A percentile compares a stretch with the other conserved stretches of the same genome.
Conservation (phyloP, 495 filamentous ascomycete genomes). For the Podospora anserina region DNA sequence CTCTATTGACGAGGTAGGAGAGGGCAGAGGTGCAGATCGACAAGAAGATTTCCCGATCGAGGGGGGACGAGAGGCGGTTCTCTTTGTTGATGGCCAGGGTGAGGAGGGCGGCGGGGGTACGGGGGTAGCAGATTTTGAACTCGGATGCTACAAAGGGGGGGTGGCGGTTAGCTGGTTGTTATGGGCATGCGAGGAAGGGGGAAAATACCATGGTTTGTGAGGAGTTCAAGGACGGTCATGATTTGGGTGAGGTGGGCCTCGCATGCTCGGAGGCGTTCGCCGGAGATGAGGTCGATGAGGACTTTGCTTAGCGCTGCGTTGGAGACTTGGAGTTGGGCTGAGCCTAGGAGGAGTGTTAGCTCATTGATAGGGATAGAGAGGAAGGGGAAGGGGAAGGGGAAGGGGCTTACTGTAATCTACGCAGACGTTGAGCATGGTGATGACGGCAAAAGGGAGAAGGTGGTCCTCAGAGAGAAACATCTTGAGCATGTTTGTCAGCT, state of each 20-base stretch:
- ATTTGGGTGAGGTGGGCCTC: slow-evolving; percentile 37
- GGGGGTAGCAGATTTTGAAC: slow-evolving; percentile 31
- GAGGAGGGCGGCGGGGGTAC: slow-evolving; percentile 37
- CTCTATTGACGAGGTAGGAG: slow-evolving; percentile 42
- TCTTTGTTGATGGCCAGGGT: slow-evolving; percentile 26
- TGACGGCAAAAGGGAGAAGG: slow-evolving; percentile 55
- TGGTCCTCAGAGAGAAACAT: slow-evolving; percentile 50
- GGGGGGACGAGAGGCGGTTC: slow-evolving; percentile 4
- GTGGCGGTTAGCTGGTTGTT: background rate
- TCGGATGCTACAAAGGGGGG: slow-evolving; percentile 32
- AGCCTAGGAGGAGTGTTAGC: slow-evolving; percentile 33
- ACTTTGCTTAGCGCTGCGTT: slow-evolving; percentile 39
- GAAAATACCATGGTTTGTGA: slow-evolving; percentile 42
- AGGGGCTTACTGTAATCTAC: slow-evolving; percentile 62
- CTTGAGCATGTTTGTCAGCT: slow-evolving; percentile 54
- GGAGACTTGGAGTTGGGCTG: slow-evolving; percentile 52
- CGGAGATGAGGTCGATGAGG: slow-evolving; percentile 40
- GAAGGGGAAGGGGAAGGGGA: background rate
- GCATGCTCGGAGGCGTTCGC: slow-evolving; percentile 31
- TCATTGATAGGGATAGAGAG: background rate
- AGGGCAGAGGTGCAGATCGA: slow-evolving; percentile 37
- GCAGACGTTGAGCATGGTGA: slow-evolving; percentile 71
- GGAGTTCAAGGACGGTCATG: slow-evolving; percentile 50
- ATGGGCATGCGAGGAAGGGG: too few relatives aligned
- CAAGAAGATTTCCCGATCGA: slow-evolving; percentile 38